A percentile compares a stretch with the other conserved stretches of the same genome.
phyloP scores from a whole-genome alignment of 192 early-diverging fungal species.

The Diversispora eburnea region DNA sequence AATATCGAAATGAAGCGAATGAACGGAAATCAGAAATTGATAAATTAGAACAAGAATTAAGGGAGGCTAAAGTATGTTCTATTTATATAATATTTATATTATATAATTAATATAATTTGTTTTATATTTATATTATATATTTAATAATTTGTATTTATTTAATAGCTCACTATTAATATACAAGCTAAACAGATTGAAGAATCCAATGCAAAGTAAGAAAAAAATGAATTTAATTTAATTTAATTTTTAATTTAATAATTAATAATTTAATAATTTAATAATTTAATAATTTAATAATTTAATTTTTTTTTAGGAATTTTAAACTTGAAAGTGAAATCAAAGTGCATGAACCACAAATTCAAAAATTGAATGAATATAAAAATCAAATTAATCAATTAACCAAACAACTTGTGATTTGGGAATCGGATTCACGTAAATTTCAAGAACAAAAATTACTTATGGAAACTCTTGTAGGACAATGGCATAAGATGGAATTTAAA shows the following conservation, averaged over 20 bases:
- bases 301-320: slow-evolving; percentile 42
- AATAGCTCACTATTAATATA: neutral
- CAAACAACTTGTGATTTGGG: slow-evolving; percentile 35
- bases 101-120: slow-evolving; percentile 26
- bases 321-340: slow-evolving; percentile 44
- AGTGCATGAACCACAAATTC: slow-evolving; percentile 43
- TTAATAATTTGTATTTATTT: neutral
- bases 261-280: too few species aligned
- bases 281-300: too few species aligned
- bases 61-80: slow-evolving; percentile 35
- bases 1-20: slow-evolving; percentile 47
- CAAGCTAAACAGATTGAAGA: slow-evolving; percentile 12
- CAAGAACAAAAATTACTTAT: slow-evolving; percentile 44
- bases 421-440: slow-evolving; percentile 40
- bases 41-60: slow-evolving; percentile 37
- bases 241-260: too few species aligned
- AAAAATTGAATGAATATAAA: slow-evolving; percentile 47
- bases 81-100: slow-evolving; percentile 33
- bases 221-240: neutral
- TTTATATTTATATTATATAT: neutral
- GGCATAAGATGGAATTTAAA: slow-evolving; percentile 36
- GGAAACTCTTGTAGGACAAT: slow-evolving; percentile 38
- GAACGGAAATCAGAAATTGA: slow-evolving; percentile 44
- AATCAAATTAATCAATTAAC: slow-evolving; percentile 49
- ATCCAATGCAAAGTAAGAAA: neutral